Conservation (phyloP, 2,329 filamentous ascomycete genomes). For the Monosporascus sp. region DNA sequence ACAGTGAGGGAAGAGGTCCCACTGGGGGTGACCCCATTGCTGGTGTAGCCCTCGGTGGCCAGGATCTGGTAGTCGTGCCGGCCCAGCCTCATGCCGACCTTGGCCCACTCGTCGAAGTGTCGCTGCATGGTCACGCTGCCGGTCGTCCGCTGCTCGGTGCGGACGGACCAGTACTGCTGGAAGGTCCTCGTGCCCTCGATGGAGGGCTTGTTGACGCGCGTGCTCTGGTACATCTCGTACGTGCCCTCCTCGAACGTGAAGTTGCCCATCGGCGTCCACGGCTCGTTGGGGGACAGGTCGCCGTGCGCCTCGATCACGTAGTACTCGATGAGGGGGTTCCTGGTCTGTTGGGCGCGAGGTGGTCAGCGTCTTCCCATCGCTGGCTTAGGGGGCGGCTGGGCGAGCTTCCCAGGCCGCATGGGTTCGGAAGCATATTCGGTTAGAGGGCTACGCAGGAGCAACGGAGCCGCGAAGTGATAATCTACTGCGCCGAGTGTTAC, state of each 20-base stretch:
- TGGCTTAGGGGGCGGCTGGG: too few species aligned
- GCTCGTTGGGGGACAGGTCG: conserved; percentile 43
- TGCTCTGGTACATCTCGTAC: conserved; percentile 47
- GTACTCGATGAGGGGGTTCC: conserved; percentile 42
- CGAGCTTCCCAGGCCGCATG: too few species aligned
- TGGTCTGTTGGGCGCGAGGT: conserved; percentile 12
- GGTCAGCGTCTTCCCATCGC: conserved; percentile 34
- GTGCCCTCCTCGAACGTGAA: conserved; percentile 46
- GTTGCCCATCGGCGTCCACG: conserved; percentile 42
- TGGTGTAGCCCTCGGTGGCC: conserved; percentile 45
- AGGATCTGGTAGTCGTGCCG: conserved; percentile 49
- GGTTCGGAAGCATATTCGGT: too few species aligned
- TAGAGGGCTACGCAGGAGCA: too few species aligned
- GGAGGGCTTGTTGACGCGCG: conserved; percentile 45
- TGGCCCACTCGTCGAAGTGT: conserved; percentile 51
- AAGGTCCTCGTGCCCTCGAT: conserved; percentile 52
- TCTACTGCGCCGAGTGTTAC: background rate
- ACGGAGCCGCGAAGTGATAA: too few species aligned
- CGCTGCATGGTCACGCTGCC: conserved; percentile 48
- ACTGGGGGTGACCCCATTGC: conserved; percentile 29
- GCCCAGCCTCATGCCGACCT: conserved; percentile 43
- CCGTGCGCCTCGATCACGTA: conserved; percentile 53
- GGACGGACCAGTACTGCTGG: conserved; percentile 47
- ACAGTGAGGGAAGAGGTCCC: conserved; percentile 20
- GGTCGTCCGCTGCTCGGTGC: conserved; percentile 43